phyloP scores from a whole-genome alignment of 805 yeast species.

The Starmerella stellata region DNA sequence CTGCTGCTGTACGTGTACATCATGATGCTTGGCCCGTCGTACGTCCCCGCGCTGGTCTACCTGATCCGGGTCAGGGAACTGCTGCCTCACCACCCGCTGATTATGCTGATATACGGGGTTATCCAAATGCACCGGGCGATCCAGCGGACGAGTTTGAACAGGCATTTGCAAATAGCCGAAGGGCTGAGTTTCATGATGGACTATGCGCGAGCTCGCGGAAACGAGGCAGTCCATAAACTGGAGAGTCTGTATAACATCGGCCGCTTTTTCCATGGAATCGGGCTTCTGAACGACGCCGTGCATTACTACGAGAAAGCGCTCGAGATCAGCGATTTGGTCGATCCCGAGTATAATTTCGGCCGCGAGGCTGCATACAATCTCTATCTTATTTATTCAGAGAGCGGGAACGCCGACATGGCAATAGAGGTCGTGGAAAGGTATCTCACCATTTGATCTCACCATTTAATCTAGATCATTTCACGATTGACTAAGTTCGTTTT shows the following conservation, averaged over 20 bases:
- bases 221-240: slow-evolving; percentile 3
- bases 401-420: slow-evolving; percentile 56
- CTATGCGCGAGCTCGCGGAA: slow-evolving; percentile 37
- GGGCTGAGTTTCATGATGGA: slow-evolving; percentile 65
- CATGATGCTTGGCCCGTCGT: slow-evolving; percentile 64
- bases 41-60: slow-evolving; percentile 65
- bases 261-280: slow-evolving; percentile 66
- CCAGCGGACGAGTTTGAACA: slow-evolving; percentile 70
- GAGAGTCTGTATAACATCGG: slow-evolving; percentile 64
- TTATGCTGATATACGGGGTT: slow-evolving; percentile 56
- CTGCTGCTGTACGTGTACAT: slow-evolving; percentile 64
- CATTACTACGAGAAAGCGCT: slow-evolving; percentile 51
- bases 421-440: slow-evolving; percentile 45
- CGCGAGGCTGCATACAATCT: slow-evolving; percentile 76
- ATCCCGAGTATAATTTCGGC: slow-evolving; percentile 38
- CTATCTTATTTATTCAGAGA: slow-evolving; percentile 51
- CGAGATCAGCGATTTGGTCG: slow-evolving; percentile 18
- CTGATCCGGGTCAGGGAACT: slow-evolving; percentile 50
- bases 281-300: slow-evolving; percentile 56
- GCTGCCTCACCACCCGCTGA: slow-evolving; percentile 58
- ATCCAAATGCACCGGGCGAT: slow-evolving; percentile 77
- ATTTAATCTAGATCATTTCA: too few species aligned
- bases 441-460: slow-evolving; percentile 34
- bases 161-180: slow-evolving; percentile 76
- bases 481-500: too few species aligned